Evolutionary conservation across 1,284 basidiomycete genomes (phyloP).

Genomic region (Boletus subluridellus): DNA sequence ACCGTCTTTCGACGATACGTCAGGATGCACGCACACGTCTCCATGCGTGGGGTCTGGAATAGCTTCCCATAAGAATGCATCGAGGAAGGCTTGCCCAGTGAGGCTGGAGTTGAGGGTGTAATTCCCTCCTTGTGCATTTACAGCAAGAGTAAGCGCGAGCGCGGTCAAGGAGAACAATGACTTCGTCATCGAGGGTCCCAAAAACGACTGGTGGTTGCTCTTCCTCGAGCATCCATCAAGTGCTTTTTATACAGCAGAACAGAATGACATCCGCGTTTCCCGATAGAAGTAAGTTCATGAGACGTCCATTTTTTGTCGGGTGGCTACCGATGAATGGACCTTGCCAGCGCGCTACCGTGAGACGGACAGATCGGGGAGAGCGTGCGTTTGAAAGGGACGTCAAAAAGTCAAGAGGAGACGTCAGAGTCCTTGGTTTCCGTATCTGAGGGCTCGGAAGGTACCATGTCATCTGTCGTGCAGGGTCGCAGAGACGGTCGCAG

Average conservation of each 20-base stretch:
- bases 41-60: slow-evolving; percentile 46
- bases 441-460: not conserved
- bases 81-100: slow-evolving; percentile 40
- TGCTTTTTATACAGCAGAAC: not conserved
- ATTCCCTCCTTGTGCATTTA: not conserved
- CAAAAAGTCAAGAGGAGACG: not conserved
- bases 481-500: not conserved
- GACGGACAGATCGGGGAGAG: not conserved
- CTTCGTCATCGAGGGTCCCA: not conserved
- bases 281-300: too few relatives aligned
- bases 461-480: not conserved
- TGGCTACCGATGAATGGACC: not conserved
- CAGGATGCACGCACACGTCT: slow-evolving; percentile 37
- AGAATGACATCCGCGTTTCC: not conserved
- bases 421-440: not conserved
- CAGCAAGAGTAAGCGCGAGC: not conserved
- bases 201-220: not conserved
- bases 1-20: not conserved
- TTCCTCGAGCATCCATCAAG: not conserved
- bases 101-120: slow-evolving; percentile 25
- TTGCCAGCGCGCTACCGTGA: not conserved
- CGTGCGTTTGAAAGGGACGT: not conserved
- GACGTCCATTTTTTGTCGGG: not conserved
- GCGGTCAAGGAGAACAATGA: not conserved
- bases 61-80: slow-evolving; percentile 41